A percentile compares a stretch with the other conserved stretches of the same genome.
These are phyloP conservation scores for Leptographium flavum DNA, from an alignment of 2,329 filamentous ascomycete species.

Conservation along the genomic window DNA sequence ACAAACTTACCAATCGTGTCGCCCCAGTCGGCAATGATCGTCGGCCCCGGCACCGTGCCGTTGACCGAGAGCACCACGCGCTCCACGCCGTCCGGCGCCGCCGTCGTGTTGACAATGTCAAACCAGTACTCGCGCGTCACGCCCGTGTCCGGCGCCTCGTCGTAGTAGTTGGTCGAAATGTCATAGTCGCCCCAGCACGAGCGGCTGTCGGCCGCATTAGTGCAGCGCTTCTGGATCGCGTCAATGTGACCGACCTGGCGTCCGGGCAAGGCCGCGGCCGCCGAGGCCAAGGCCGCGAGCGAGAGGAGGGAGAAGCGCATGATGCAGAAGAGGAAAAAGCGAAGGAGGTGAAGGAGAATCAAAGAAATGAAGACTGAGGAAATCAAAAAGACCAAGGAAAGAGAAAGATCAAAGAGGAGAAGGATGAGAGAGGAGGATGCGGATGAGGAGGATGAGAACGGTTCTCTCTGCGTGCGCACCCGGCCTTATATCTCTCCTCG, in stretches of 20 bases:
- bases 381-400: too few species aligned
- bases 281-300: neutral
- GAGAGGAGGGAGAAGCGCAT: neutral
- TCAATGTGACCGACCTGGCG: too few species aligned
- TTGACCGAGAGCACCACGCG: slow-evolving; percentile 45
- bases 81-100: slow-evolving; percentile 43
- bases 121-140: slow-evolving; percentile 42
- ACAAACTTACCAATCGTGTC: slow-evolving; percentile 31
- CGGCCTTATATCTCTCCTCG: too few species aligned
- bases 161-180: slow-evolving; percentile 12
- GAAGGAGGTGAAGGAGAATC: neutral
- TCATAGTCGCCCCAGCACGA: slow-evolving; percentile 10
- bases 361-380: too few species aligned
- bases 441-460: too few species aligned
- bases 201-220: slow-evolving; percentile 1
- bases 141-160: slow-evolving; percentile 24
- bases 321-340: neutral
- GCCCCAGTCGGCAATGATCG: slow-evolving; percentile 50
- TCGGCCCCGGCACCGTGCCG: slow-evolving; percentile 51
- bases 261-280: neutral
- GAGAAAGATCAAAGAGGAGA: neutral
- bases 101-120: slow-evolving; percentile 31
- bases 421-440: too few species aligned
- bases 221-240: neutral
- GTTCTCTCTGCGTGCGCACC: too few species aligned